A percentile compares a stretch with the other conserved stretches of the same genome.
Conservation (phyloP, 1,284 basidiomycete species). For the Austroboletus niveus region DNA sequence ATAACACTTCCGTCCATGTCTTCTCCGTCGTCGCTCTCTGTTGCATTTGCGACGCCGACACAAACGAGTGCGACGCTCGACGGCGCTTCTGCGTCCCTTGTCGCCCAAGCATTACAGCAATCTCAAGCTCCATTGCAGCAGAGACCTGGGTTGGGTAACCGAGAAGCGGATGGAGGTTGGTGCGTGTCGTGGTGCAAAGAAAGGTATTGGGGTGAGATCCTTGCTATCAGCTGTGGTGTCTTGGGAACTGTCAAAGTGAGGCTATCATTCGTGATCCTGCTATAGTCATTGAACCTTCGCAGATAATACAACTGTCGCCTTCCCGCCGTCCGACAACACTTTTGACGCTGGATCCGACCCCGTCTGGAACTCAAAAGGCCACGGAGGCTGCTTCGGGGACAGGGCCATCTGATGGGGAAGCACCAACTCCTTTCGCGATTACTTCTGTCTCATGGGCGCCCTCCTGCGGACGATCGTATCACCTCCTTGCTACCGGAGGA, state of each 20-base stretch:
- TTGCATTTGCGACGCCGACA: constrained; percentile 65
- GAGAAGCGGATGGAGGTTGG: constrained; percentile 89
- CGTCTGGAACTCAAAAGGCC: constrained; percentile 21
- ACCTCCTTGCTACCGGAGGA: constrained; percentile 85
- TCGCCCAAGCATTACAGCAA: constrained; percentile 61
- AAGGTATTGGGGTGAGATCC: constrained; percentile 86
- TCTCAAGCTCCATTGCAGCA: constrained; percentile 44
- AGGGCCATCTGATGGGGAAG: constrained; percentile 30
- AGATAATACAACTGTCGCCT: constrained; percentile 61
- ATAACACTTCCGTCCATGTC: constrained; percentile 50
- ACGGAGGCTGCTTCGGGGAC: constrained; percentile 24
- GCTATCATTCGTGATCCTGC: background rate
- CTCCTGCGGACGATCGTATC: constrained; percentile 86
- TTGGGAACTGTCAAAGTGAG: constrained; percentile 72
- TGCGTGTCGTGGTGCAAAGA: constrained; percentile 93
- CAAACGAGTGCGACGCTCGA: constrained; percentile 57
- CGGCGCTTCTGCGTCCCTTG: constrained; percentile 54
- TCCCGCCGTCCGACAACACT: constrained; percentile 49
- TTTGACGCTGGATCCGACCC: constrained; percentile 42
- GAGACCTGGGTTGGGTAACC: constrained; percentile 56
- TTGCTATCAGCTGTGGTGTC: constrained; percentile 74
- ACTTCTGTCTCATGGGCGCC: constrained; percentile 89
- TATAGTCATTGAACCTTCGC: constrained; percentile 3
- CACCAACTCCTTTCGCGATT: constrained; percentile 54
- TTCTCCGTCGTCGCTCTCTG: constrained; percentile 44